Conservation (phyloP, 139 green algal species). For the Chlamydomonas sp. region DNA sequence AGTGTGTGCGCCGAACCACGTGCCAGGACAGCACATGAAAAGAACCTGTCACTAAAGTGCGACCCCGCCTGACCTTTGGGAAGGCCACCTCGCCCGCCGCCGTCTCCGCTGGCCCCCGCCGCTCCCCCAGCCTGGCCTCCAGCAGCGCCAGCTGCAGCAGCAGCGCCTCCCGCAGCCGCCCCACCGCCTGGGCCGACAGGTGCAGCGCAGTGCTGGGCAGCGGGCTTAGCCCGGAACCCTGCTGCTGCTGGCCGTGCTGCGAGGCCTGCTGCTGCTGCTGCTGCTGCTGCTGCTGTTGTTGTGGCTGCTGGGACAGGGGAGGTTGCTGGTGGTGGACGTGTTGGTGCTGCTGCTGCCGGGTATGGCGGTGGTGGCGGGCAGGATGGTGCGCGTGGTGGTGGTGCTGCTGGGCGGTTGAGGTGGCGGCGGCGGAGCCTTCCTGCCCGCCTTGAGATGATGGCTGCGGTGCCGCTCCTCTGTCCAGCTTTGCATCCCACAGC, state of each 20-base stretch:
- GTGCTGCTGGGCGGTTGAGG: neutral
- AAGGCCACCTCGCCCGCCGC: slow-evolving; percentile 61
- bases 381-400: neutral
- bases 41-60: neutral
- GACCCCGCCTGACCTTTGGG: slow-evolving; percentile 49
- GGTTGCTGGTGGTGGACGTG: neutral
- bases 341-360: slow-evolving; percentile 2
- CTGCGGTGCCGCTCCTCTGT: slow-evolving; percentile 9
- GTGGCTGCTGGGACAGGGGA: neutral
- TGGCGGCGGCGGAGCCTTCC: neutral
- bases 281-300: slow-evolving; percentile 5
- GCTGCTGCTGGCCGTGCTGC: no score
- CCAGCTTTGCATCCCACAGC: slow-evolving; percentile 28
- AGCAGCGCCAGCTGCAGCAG: slow-evolving; percentile 46
- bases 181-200: slow-evolving; percentile 30
- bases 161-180: slow-evolving; percentile 36
- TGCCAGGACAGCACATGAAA: neutral
- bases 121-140: slow-evolving; percentile 33
- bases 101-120: slow-evolving; percentile 52
- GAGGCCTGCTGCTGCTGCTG: neutral
- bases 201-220: slow-evolving; percentile 10
- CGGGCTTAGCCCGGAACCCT: neutral
- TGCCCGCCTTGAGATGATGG: neutral
- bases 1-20: neutral
- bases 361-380: neutral